phyloP scores from a whole-genome alignment of 1,284 basidiomycete species.

The Gymnopus androsaceus region DNA sequence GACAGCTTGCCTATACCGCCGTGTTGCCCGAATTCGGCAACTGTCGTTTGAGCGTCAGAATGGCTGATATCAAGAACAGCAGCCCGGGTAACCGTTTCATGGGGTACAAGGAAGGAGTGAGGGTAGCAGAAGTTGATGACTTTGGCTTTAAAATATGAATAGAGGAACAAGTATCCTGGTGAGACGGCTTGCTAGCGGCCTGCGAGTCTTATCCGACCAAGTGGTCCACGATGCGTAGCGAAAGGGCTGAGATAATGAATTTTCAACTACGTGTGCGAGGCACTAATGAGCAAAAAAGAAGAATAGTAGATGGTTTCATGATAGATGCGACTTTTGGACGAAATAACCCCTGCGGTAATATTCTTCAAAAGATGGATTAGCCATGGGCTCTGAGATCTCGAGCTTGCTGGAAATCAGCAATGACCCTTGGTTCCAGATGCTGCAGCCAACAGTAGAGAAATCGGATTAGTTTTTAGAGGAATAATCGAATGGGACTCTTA shows the following conservation, averaged over 20 bases:
- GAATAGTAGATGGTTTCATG: neutral
- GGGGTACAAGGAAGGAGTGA: neutral
- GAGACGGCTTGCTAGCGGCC: too few species aligned
- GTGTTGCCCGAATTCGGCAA: slow-evolving; percentile 3
- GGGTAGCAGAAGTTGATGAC: neutral
- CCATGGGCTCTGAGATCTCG: too few species aligned
- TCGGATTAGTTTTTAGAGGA: too few species aligned
- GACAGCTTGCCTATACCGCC: slow-evolving; percentile 16
- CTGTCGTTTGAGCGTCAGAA: slow-evolving; percentile 1
- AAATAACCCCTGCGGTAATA: neutral
- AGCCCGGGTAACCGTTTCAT: neutral
- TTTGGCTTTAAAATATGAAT: neutral
- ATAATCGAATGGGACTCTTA: too few species aligned
- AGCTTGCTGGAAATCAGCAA: too few species aligned
- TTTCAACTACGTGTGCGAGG: neutral
- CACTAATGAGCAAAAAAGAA: neutral
- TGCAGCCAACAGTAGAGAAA: too few species aligned
- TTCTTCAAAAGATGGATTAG: too few species aligned
- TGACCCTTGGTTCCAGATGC: too few species aligned
- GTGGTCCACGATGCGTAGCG: too few species aligned
- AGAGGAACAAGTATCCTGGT: neutral
- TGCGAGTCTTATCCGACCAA: too few species aligned
- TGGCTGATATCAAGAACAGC: neutral
- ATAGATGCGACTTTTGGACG: neutral
- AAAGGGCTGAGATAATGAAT: too few species aligned